Percentiles rank a stretch among this genome's conserved stretches.
Conservation (phyloP, 805 yeast species). For the Yarrowia sp. region DNA sequence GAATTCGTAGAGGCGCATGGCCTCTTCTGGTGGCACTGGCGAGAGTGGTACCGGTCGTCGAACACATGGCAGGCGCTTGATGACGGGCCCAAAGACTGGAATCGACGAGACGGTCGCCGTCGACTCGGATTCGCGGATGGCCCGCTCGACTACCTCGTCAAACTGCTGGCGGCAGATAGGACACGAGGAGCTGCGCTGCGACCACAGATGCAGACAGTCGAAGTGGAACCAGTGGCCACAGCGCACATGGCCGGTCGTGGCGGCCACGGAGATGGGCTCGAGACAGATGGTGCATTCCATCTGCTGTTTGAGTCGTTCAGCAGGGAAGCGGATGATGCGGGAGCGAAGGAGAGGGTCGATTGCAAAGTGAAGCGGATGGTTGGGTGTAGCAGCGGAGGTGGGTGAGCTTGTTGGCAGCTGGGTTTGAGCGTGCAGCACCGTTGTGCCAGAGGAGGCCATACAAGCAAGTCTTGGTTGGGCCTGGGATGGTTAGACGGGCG, state of each 20-base stretch:
- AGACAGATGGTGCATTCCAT: slow-evolving; percentile 61
- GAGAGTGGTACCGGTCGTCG: neutral
- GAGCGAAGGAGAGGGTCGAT: too few relatives aligned
- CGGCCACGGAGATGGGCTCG: slow-evolving; percentile 38
- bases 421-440: slow-evolving; percentile 16
- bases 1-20: slow-evolving; percentile 15
- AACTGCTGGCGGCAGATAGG: slow-evolving; percentile 59
- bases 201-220: slow-evolving; percentile 58
- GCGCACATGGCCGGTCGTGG: slow-evolving; percentile 37
- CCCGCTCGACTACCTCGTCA: slow-evolving; percentile 22
- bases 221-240: slow-evolving; percentile 60
- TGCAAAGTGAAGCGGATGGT: neutral
- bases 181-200: slow-evolving; percentile 53
- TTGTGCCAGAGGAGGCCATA: neutral
- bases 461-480: too few relatives aligned
- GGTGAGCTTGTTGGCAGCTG: neutral
- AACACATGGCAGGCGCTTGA: neutral
- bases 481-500: too few relatives aligned
- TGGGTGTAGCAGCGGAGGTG: neutral
- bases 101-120: neutral
- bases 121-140: neutral
- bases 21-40: slow-evolving; percentile 13
- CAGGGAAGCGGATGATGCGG: too few relatives aligned
- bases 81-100: neutral
- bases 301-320: too few relatives aligned